A percentile compares a stretch with the other conserved stretches of the same genome.
Evolutionary conservation across 768 basidiomycete species (phyloP).

Genomic region (Suillus spraguei): DNA sequence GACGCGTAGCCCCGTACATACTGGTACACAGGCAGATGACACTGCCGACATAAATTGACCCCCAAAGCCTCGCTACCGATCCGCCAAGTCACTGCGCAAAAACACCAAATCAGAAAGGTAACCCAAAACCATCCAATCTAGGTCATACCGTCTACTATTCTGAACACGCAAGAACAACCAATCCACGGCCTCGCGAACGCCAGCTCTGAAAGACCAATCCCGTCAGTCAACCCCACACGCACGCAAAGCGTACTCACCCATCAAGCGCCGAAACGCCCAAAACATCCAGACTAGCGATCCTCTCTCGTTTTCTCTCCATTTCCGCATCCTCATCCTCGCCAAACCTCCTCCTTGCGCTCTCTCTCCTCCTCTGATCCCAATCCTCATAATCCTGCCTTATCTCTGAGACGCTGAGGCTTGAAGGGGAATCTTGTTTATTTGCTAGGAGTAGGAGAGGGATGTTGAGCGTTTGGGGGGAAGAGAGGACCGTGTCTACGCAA

Average conservation of each 20-base stretch:
- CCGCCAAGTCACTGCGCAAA: conserved; percentile 3
- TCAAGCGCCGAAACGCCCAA: conserved; percentile 91
- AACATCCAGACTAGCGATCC: conserved; percentile 80
- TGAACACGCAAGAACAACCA: conserved; percentile 96
- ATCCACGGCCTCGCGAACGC: conserved; percentile 87
- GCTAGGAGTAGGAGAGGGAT: conserved; percentile 91
- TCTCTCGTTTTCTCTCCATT: conserved; percentile 46
- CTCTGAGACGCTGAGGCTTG: conserved; percentile 83
- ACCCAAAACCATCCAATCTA: not conserved
- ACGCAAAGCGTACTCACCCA: conserved; percentile 57
- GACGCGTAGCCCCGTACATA: not conserved
- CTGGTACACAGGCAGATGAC: not conserved
- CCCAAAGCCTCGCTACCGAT: not conserved
- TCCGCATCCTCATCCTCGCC: conserved; percentile 50
- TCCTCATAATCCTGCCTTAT: conserved; percentile 89
- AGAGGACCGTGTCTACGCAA: conserved; percentile 74
- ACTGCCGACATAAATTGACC: not conserved
- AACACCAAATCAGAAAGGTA: not conserved
- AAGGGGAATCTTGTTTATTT: conserved; percentile 91
- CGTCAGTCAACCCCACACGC: not conserved
- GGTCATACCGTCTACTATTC: conserved; percentile 69
- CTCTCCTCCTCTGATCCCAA: conserved; percentile 78
- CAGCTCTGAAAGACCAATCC: conserved; percentile 55
- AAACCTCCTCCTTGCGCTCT: conserved; percentile 60
- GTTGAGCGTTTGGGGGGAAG: conserved; percentile 86